Conservation (phyloP, 1,284 basidiomycete species). For the Filobasidium uniguttulatum region DNA sequence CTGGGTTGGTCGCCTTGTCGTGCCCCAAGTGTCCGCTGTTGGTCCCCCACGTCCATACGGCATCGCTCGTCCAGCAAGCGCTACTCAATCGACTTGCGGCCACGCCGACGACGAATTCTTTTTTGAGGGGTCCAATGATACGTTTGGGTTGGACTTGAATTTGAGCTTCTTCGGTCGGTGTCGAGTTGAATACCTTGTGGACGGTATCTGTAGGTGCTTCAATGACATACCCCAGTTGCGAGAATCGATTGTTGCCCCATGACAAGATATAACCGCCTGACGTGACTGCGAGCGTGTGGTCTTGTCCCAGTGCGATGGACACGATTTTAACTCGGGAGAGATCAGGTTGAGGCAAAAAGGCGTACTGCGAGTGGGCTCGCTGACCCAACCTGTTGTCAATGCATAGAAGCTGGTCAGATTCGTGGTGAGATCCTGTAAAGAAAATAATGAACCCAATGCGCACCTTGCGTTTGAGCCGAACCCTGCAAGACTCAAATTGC, state of each 20-base stretch:
- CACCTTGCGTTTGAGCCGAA: conserved; percentile 71
- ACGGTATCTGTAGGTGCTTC: conserved; percentile 39
- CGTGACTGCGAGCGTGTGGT: conserved; percentile 82
- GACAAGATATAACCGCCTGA: conserved; percentile 66
- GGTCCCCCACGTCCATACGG: conserved; percentile 92
- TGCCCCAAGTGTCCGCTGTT: conserved; percentile 89
- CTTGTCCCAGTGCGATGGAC: conserved; percentile 72
- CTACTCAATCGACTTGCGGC: conserved; percentile 79
- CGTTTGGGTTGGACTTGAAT: conserved; percentile 65
- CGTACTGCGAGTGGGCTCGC: conserved; percentile 49
- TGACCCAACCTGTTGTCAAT: conserved; percentile 4
- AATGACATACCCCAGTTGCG: conserved; percentile 75
- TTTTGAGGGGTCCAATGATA: conserved; percentile 64
- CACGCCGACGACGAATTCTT: conserved; percentile 64
- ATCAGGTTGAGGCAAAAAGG: conserved; percentile 49
- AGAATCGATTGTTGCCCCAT: conserved; percentile 80
- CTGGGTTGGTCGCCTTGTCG: conserved; percentile 56
- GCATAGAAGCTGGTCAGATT: conserved; percentile 4
- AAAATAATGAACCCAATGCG: background rate
- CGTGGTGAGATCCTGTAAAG: background rate
- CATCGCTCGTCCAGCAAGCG: conserved; percentile 69
- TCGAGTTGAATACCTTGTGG: conserved; percentile 17
- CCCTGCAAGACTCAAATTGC: conserved; percentile 71
- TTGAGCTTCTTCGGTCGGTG: conserved; percentile 38
- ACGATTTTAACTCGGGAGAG: conserved; percentile 45